phyloP scores from a whole-genome alignment of 2,329 filamentous ascomycete species.

The Penicillium verrucosum region DNA sequence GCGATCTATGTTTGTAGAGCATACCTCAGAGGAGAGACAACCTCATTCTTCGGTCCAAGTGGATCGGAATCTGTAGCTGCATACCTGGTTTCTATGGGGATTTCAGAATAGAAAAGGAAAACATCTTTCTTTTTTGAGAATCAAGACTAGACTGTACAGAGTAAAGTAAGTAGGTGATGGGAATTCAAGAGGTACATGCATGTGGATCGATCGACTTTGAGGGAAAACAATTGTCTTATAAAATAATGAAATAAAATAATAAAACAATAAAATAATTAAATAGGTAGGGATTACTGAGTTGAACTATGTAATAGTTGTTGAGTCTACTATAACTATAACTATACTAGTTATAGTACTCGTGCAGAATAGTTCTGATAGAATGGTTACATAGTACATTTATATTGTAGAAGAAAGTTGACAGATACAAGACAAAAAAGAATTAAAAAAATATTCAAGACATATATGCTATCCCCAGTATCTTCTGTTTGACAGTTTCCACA shows the following conservation, averaged over 20 bases:
- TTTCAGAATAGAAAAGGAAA: constrained; percentile 6
- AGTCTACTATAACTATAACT: neutral
- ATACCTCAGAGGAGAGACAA: neutral
- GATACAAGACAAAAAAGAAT: too few species aligned
- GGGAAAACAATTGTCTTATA: neutral
- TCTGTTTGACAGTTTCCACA: neutral
- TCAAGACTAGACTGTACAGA: neutral
- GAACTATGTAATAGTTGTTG: neutral
- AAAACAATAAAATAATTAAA: neutral
- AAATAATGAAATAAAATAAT: neutral
- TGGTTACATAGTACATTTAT: neutral
- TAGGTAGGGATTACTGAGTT: neutral
- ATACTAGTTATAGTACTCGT: neutral
- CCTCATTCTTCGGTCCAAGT: neutral
- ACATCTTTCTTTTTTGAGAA: neutral
- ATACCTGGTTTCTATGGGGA: constrained; percentile 11
- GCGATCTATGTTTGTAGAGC: neutral
- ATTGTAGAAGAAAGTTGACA: neutral
- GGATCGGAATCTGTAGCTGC: neutral
- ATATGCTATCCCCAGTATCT: neutral
- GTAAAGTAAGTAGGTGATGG: neutral
- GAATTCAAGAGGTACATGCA: neutral
- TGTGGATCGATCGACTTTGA: neutral
- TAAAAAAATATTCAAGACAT: neutral
- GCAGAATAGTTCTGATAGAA: neutral